Evolutionary conservation across 192 early-diverging fungal genomes (phyloP).

Genomic region (Coemansia sp.): DNA sequence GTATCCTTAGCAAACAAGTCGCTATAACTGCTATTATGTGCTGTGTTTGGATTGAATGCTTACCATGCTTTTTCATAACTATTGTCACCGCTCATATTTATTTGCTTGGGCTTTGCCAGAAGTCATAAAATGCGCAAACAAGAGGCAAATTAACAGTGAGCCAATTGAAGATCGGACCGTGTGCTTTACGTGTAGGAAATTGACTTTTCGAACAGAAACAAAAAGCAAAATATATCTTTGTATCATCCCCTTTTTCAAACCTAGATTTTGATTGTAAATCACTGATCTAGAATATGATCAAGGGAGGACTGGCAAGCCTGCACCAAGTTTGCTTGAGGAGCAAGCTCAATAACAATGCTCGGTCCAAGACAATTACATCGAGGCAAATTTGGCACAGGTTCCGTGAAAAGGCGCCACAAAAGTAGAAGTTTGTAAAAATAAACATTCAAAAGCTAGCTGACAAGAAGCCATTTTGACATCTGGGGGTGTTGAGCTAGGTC

Average conservation of each 20-base stretch:
- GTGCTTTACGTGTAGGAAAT: not conserved
- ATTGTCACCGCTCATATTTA: not conserved
- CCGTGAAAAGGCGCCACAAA: not conserved
- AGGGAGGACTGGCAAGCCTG: not conserved
- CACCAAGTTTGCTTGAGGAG: no score
- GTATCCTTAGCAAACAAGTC: not conserved
- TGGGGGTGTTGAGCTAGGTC: not conserved
- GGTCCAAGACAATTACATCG: not conserved
- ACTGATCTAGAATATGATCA: not conserved
- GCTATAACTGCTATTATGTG: not conserved
- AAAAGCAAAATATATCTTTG: not conserved
- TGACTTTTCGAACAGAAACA: not conserved
- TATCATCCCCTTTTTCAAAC: not conserved
- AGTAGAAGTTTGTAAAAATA: not conserved
- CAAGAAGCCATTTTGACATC: not conserved
- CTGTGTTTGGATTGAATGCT: not conserved
- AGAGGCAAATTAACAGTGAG: not conserved
- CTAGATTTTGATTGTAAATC: not conserved
- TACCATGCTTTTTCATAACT: slow-evolving; percentile 5
- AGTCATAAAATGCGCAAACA: not conserved
- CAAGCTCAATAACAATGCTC: not conserved
- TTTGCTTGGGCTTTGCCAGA: not conserved
- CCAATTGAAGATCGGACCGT: not conserved
- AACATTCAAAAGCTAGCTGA: not conserved
- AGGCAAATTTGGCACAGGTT: slow-evolving; percentile 1